Conservation (phyloP, 1,284 basidiomycete species). For the Ganoderma multipileum region DNA sequence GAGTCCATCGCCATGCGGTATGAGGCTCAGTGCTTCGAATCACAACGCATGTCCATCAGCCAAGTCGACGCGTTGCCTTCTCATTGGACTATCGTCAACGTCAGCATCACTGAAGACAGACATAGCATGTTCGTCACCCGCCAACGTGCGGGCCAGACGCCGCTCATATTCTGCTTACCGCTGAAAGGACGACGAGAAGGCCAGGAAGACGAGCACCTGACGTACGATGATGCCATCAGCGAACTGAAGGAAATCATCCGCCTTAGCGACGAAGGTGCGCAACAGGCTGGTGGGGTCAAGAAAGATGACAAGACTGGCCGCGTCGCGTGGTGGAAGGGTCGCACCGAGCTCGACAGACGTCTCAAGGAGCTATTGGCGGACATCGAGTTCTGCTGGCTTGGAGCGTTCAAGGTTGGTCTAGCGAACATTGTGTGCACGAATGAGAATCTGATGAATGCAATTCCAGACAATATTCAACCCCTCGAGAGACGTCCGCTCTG, state of each 20-base stretch:
- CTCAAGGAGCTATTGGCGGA: slow-evolving; percentile 81
- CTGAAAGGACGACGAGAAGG: slow-evolving; percentile 83
- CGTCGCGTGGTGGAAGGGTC: slow-evolving; percentile 86
- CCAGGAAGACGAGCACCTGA: slow-evolving; percentile 79
- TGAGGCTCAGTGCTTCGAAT: slow-evolving; percentile 50
- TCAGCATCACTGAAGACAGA: slow-evolving; percentile 84
- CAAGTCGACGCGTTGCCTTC: slow-evolving; percentile 63
- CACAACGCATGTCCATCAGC: slow-evolving; percentile 45
- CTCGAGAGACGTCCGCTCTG: slow-evolving; percentile 51
- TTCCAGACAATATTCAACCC: slow-evolving; percentile 75
- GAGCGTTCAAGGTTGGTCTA: slow-evolving; percentile 88
- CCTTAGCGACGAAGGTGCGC: slow-evolving; percentile 80
- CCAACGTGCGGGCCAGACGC: slow-evolving; percentile 66
- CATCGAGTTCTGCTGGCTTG: slow-evolving; percentile 96
- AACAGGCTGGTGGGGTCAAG: slow-evolving; percentile 74
- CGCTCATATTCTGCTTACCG: slow-evolving; percentile 89
- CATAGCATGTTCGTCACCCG: slow-evolving; percentile 87
- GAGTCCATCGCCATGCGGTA: slow-evolving; percentile 60
- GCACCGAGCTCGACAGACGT: slow-evolving; percentile 78
- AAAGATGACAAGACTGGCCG: slow-evolving; percentile 69
- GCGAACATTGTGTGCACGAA: background rate
- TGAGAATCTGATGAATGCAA: background rate
- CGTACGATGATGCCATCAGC: slow-evolving; percentile 74
- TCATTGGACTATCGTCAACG: slow-evolving; percentile 88
- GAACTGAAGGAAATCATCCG: slow-evolving; percentile 85